Evolutionary conservation across 768 basidiomycete genomes (phyloP).

Genomic region (Mycena indigotica): DNA sequence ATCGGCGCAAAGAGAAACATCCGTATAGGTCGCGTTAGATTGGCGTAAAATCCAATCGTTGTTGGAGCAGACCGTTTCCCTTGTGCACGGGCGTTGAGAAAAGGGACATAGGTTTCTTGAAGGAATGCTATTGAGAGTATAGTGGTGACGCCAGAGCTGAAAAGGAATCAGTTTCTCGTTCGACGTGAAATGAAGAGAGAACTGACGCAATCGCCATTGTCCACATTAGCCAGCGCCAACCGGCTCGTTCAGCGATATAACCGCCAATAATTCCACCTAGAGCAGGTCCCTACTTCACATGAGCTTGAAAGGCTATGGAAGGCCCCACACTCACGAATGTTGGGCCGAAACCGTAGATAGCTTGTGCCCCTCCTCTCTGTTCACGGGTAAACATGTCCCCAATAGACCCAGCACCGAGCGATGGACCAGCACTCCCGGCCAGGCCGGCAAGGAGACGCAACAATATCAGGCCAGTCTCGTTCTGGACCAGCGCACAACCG

Average conservation of each 20-base stretch:
- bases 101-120: background rate
- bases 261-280: background rate
- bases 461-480: background rate
- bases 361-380: background rate
- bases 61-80: background rate
- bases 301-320: too few species aligned
- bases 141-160: background rate
- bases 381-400: slow-evolving; percentile 1
- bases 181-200: background rate
- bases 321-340: background rate
- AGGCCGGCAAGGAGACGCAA: background rate
- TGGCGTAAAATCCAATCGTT: background rate
- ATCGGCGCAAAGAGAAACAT: background rate
- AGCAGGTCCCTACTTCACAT: background rate
- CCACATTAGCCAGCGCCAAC: slow-evolving; percentile 1
- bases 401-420: background rate
- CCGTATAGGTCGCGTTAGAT: background rate
- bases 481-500: background rate
- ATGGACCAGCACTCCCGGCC: background rate
- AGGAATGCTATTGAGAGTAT: background rate
- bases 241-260: background rate
- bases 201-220: background rate
- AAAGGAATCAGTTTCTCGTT: background rate
- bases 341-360: background rate
- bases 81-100: background rate